These are phyloP conservation scores for Nannochloris sp. DNA, from an alignment of 139 green algal genomes.

Conservation along the genomic window DNA sequence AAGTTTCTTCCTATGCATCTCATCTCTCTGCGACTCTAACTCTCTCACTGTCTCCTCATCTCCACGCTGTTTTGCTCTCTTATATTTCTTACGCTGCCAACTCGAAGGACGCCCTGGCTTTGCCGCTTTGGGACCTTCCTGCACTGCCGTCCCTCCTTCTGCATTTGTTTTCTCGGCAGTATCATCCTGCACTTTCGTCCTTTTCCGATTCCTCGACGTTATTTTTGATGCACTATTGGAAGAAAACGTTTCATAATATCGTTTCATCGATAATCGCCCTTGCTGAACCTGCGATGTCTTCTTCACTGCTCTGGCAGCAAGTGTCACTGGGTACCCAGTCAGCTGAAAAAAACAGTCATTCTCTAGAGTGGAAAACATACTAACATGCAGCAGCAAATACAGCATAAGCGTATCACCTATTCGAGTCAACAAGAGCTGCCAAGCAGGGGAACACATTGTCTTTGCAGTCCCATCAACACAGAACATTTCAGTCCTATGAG, in stretches of 20 bases:
- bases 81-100: slow-evolving; percentile 32
- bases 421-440: slow-evolving; percentile 44
- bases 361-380: slow-evolving; percentile 46
- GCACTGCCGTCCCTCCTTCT: background rate
- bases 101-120: slow-evolving; percentile 29
- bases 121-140: background rate
- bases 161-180: background rate
- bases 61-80: background rate
- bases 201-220: background rate
- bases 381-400: slow-evolving; percentile 48
- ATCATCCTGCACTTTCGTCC: background rate
- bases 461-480: slow-evolving; percentile 30
- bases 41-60: background rate
- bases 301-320: slow-evolving; percentile 20
- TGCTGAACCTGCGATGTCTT: background rate
- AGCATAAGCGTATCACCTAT: slow-evolving; percentile 63
- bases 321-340: slow-evolving; percentile 26
- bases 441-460: slow-evolving; percentile 12
- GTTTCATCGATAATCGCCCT: background rate
- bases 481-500: slow-evolving; percentile 31
- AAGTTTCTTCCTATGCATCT: too few relatives aligned
- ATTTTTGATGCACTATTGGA: too few relatives aligned
- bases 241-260: background rate
- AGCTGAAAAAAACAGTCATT: slow-evolving; percentile 56
- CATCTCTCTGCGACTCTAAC: too few relatives aligned